A percentile compares a stretch with the other conserved stretches of the same genome.
phyloP scores from a whole-genome alignment of 495 filamentous ascomycete species.

The Penicillium crystallinum region DNA sequence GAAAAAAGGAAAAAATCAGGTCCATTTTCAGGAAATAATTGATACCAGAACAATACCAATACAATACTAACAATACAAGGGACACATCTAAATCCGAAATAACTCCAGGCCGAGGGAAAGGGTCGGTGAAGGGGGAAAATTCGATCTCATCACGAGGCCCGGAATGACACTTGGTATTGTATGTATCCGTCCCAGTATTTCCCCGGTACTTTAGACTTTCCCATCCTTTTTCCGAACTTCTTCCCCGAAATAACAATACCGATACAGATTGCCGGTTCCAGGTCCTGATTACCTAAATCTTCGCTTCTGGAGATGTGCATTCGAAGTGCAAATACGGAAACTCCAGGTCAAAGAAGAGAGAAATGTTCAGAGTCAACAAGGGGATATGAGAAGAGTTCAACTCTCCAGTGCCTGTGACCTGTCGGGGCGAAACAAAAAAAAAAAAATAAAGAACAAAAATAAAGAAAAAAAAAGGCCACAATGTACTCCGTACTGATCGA shows the following conservation, averaged over 20 bases:
- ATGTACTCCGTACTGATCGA: background rate
- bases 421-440: background rate
- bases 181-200: background rate
- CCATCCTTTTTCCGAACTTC: constrained; percentile 23
- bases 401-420: constrained; percentile 11
- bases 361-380: background rate
- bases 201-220: background rate
- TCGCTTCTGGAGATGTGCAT: background rate
- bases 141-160: constrained; percentile 27
- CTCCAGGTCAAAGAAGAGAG: background rate
- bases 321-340: background rate
- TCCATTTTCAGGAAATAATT: constrained; percentile 1
- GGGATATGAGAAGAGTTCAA: background rate
- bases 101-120: constrained; percentile 24
- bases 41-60: too few relatives aligned
- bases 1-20: background rate
- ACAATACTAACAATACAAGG: constrained; percentile 34
- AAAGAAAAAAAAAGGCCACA: background rate
- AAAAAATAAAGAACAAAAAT: background rate
- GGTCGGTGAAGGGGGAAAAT: constrained; percentile 18
- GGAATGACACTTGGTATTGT: constrained; percentile 3
- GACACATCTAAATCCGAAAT: constrained; percentile 11
- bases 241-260: constrained; percentile 9
- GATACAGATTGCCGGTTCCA: constrained; percentile 26
- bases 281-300: background rate